Evolutionary conservation across 164 flowering plant species (phyloP).

Genomic region (Vitis labrusca): DNA sequence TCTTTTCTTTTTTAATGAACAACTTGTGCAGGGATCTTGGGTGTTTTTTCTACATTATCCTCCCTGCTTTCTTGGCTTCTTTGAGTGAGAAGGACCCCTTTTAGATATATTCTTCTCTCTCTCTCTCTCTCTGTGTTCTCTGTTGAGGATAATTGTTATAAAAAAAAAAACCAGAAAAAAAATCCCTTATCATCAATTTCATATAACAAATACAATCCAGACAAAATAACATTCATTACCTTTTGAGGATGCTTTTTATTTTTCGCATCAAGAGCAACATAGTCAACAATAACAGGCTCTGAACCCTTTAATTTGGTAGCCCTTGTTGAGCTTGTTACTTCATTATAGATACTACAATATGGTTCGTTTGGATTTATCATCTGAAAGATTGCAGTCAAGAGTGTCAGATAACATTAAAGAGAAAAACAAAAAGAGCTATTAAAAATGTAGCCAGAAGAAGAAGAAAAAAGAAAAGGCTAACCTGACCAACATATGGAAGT

Average conservation of each 20-base stretch:
- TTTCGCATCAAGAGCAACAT: slow-evolving; percentile 73
- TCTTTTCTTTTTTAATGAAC: too few relatives aligned
- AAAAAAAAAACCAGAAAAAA: too few relatives aligned
- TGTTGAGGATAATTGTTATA: too few relatives aligned
- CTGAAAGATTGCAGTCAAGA: slow-evolving; percentile 34
- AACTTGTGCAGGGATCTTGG: too few relatives aligned
- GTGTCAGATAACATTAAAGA: background rate
- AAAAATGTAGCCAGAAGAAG: background rate
- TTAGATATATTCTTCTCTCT: too few relatives aligned
- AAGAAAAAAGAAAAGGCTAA: slow-evolving; percentile 17
- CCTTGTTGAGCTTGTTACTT: slow-evolving; percentile 27
- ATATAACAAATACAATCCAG: too few relatives aligned
- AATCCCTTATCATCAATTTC: too few relatives aligned
- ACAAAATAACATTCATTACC: slow-evolving; percentile 28
- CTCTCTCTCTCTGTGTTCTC: too few relatives aligned
- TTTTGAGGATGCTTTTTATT: slow-evolving; percentile 58
- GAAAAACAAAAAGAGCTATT: background rate
- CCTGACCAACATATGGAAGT: slow-evolving; percentile 94
- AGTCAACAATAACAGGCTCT: slow-evolving; percentile 74
- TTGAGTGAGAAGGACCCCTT: too few relatives aligned
- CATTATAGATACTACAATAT: slow-evolving; percentile 53
- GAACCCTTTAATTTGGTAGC: slow-evolving; percentile 52
- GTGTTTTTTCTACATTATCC: too few relatives aligned
- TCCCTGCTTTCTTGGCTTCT: too few relatives aligned
- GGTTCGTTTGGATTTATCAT: slow-evolving; percentile 58